Evolutionary conservation across 2,329 filamentous ascomycete species (phyloP), one percentile per base, ranked within the genome.

Genomic region (Lecanicillium sp.): DNA sequence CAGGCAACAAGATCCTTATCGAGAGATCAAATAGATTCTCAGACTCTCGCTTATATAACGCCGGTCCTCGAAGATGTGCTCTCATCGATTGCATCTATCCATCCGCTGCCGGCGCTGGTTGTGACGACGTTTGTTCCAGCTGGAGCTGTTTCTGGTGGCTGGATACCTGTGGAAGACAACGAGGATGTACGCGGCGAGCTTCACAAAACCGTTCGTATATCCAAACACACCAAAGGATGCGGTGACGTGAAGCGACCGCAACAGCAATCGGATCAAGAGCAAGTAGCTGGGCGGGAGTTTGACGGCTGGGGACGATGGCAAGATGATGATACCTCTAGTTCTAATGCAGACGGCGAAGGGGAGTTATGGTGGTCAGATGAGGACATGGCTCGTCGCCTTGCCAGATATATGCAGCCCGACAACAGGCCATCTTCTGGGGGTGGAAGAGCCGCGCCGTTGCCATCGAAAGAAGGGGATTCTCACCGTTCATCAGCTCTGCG

Each of bases 291-390:
- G 5, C 27, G 35, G 17, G 56, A 60, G 31, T 66, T 67, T 35
- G 60, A 58, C 40, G 65, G 64, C 31, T 67, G 65, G 65, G 64
- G 64, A 1, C 55, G 64, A 10, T 66, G 57, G 44, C 56, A 45
- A 2, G 50, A 54, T 2, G 39, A 47, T 17, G 41, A 36, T 4
- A 10, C 12, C 8, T 12, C 15, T 14, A 13, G 14, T 6, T n/a
- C 12, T 9, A 41, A 35, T 1, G 17, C 17, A 4, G 39, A 40
- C 4, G 25, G 38, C 4, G 39, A 32, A 12, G 37, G 28, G 8
- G 20, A 38, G 29, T 53, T 58, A 43, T 69, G 64, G 62, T 70
- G 62, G 57, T 43, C 35, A 6, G 64, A 69, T 33, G 65, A 66
- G 44, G 48, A 44, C 2, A 56, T 66, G 58, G 64, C 66, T 2